Base-by-base conservation (phyloP, 2,329 filamentous ascomycete genomes). In the Alternaria sp. region DNA sequence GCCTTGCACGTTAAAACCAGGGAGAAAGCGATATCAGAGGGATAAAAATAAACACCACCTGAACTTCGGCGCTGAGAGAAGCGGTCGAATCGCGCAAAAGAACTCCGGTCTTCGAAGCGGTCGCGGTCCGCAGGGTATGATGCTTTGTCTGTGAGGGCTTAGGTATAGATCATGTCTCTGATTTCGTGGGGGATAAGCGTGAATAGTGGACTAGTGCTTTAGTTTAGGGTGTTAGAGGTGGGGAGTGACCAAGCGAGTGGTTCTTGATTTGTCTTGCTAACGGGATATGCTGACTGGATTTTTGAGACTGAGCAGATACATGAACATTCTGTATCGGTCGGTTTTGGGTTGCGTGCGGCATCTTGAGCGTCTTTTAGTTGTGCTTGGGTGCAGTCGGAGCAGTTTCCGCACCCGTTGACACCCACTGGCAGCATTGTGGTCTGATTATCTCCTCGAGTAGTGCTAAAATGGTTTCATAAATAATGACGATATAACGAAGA, bases 171-270 rank as follows among this genome's bases (percentile, higher is more conserved):
- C 23, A 67, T 40, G 23, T 68, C 59, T 28, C 66, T 56, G 9
- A 71, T 44, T 17, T 71, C 69, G 13, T 41, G 60, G 1, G 66
- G 63, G 3, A 70, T 23, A 5, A 41, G 51, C 1, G 50, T 54
- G 37, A 59, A 71, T 2, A 70, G 41, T 3, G 54, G 54, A 28
- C 54, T 62, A 8, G 51, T 54, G 24, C 39, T 45, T 9, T 71
- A 66, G 5, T 46, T 24, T 4, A 45, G 31, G 7, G 58, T 23
- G 3, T 39, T 17, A 6, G 41, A 37, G 6, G 52, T 10, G 1
- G 57, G 44, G 1, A 68, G 45, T 5, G 55, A 65, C 67, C 65
- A 69, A 17, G 67, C 67, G 3, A 68, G 58, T 2, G 67, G 67
- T 23, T 68, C 62, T 5, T 54, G 48, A 40, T 53, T 61, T 11